Evolutionary conservation across 495 filamentous ascomycete species (phyloP), one percentile per base, ranked within the genome.

Genomic region (Aspergillus egyptiacus): DNA sequence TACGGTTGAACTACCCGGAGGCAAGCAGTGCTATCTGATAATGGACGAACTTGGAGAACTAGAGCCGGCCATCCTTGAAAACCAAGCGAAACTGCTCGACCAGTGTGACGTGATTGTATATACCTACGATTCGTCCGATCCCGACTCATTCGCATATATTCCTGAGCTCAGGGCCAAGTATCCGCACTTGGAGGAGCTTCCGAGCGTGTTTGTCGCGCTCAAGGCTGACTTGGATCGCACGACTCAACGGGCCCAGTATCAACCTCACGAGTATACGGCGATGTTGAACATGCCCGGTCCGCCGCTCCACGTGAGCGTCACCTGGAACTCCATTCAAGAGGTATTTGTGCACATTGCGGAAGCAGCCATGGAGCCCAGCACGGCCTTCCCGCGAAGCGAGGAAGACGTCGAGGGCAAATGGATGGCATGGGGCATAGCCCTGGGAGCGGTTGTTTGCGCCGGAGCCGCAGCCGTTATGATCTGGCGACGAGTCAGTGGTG

Each of bases 1-100:
- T 62, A 95, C 87, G 50, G 93, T 98, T 14, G 93, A 98, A 59
- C 79, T 98, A 2, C 89, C 87, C 38, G 93, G 93, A 22, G 93
- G 93, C 19, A 95, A 95, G 58, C 94, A 98, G 65, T 95, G 89
- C 67, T 97, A 97, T 59, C 75, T 98, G 18, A 97, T 98, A 50
- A 73, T 97, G 43, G 86, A 94, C 58, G 93, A 98, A 62, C 82
- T 96, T 2, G 94, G 94, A n/a, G 89, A 96, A 63, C 72, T 95
- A 31, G 93, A 97, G 57, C 86, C 89, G 0, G 91, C 93, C 17
- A 87, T 97, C 40, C 70, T 98, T 1, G 93, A 96, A 41, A 97
- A 98, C 68, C 80, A 85, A 57, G 80, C 81, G 23, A 95, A 93
- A 62, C 72, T 98, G n/a, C 76, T 98, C 17, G 87, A 94, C 61